These are phyloP conservation scores for Eremothecium cymbalariae DNA, from an alignment of 1,139 yeast genomes.

Conservation along the genomic window DNA sequence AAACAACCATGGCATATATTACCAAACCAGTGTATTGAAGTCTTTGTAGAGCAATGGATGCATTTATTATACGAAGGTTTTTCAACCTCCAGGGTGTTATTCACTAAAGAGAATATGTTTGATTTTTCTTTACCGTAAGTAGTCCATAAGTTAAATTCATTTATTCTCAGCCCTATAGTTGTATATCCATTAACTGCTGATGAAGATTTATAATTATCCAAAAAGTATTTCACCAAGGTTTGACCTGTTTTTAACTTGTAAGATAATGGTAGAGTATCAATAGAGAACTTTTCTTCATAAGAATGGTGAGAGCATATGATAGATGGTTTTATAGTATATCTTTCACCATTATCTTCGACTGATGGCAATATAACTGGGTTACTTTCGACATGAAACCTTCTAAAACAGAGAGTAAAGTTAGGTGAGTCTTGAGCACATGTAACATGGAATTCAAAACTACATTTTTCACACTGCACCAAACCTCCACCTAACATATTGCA, in stretches of 20 bases:
- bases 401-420: constrained; percentile 42
- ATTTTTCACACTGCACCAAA: constrained; percentile 37
- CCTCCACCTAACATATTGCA: constrained; percentile 40
- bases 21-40: constrained; percentile 18
- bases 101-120: not conserved
- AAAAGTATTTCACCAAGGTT: constrained; percentile 14
- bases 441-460: constrained; percentile 43
- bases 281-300: too few relatives aligned
- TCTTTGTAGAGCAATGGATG: constrained; percentile 11
- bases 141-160: not conserved
- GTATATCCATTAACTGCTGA: constrained; percentile 1
- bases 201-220: constrained; percentile 11
- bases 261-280: constrained; percentile 8
- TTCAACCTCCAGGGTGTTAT: not conserved
- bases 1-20: constrained; percentile 21
- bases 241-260: constrained; percentile 3
- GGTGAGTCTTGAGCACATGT: constrained; percentile 58
- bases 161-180: not conserved
- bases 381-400: constrained; percentile 10
- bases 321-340: constrained; percentile 12
- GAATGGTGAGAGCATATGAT: constrained; percentile 18
- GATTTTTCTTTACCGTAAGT: not conserved
- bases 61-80: constrained; percentile 9
- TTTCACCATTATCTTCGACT: constrained; percentile 6
- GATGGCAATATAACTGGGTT: not conserved